These are phyloP conservation scores for Orbilia oligospora DNA, from an alignment of 2,329 filamentous ascomycete genomes.

Conservation along the genomic window DNA sequence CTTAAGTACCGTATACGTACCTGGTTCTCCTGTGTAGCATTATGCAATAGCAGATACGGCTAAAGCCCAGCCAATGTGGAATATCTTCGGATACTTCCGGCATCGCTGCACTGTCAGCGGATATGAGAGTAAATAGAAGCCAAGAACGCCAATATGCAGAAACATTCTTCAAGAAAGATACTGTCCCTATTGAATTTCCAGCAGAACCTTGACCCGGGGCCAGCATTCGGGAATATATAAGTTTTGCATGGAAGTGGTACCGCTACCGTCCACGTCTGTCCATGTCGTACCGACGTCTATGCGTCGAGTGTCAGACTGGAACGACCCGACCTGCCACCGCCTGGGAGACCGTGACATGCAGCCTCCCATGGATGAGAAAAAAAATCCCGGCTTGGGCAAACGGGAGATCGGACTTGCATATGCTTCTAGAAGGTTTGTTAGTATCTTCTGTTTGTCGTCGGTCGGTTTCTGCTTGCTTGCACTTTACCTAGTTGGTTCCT, in stretches of 20 bases:
- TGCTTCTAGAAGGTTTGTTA: constrained; percentile 36
- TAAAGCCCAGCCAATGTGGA: too few relatives aligned
- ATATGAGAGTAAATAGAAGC: not conserved
- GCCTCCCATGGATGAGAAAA: constrained; percentile 5
- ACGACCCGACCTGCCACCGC: constrained; percentile 4
- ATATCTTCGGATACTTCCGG: constrained; percentile 24
- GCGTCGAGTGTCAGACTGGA: constrained; percentile 7
- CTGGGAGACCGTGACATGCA: constrained; percentile 10
- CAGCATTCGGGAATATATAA: not conserved
- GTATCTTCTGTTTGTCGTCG: constrained; percentile 28
- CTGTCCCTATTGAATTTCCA: not conserved
- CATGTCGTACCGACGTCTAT: constrained; percentile 18
- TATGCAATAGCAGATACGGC: too few relatives aligned
- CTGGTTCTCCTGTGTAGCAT: too few relatives aligned
- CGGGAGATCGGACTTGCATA: constrained; percentile 41
- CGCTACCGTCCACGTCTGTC: not conserved
- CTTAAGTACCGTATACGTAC: too few relatives aligned
- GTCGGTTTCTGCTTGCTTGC: not conserved
- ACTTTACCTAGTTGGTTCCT: not conserved
- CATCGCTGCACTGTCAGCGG: constrained; percentile 1
- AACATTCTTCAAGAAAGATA: constrained; percentile 6
- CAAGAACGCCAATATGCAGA: constrained; percentile 26
- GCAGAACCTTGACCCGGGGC: not conserved
- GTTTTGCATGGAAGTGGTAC: constrained; percentile 5
- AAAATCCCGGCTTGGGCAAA: constrained; percentile 21